Base-by-base conservation (phyloP, 257 asterid genomes). In the Solanum pimpinellifolium region DNA sequence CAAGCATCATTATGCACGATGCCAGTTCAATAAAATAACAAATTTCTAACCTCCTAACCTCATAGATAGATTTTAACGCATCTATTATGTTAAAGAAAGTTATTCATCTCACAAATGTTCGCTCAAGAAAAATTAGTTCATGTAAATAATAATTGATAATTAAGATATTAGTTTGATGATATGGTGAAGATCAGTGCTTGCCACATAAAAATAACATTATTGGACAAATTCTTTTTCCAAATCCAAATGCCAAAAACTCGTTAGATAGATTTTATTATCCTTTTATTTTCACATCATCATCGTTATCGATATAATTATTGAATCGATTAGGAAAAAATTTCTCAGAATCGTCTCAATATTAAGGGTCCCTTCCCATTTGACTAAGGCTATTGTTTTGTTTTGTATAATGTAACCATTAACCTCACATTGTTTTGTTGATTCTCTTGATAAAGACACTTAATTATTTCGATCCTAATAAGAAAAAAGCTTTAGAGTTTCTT, bases 151-250 rank as follows among this genome's bases (percentile, higher is more conserved):
- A 37, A 37, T 37, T 37, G 7, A 37, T 37, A 6, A 37, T 37
- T 37, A 37, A 37, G 39, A 37, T 37, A 37, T 37, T 37, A 37
- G 39, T 5, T 1, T 37, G 7, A 37, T 37, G 39, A 35, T 37
- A 37, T 6, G 39, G 39, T 37, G 39, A 37, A 5, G 39, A 7
- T 37, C 2, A 37, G 0, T 37, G 39, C 39, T 37, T 37, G 39
- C 39, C 39, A 37, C 39, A 37, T 6, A 37, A 37, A 37, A 37
- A 37, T 18, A 15, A 39, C 31, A 89, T 39, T 2, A 91, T 91
- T 0, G 90, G 91, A 52, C 91, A 90, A 23, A 89, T 84, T 41
- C 92, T 65, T 65, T 62, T 62, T 23, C 70, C 31, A n/a, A 62
- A 23, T 62, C 70, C 15, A 62, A 23, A 23, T 10, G 14, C 31